Conservation (phyloP, 1,139 yeast species). For the Chernovozyma sophiae-reginae region DNA sequence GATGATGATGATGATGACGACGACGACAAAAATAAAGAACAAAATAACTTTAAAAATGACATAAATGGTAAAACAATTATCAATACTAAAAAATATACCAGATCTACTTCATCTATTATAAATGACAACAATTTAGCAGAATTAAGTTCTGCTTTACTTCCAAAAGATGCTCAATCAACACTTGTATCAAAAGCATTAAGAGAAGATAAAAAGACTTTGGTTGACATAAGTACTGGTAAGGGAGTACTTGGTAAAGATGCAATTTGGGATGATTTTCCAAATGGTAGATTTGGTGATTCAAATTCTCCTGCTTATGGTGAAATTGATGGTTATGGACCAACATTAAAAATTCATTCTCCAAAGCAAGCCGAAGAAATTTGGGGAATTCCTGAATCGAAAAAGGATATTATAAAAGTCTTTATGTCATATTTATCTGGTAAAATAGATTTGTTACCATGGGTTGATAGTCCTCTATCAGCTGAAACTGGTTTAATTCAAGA, state of each 20-base stretch:
- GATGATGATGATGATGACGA: constrained; percentile 21
- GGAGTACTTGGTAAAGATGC: constrained; percentile 89
- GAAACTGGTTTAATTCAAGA: constrained; percentile 94
- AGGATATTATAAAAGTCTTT: constrained; percentile 68
- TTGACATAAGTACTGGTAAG: constrained; percentile 79
- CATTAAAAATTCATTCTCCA: constrained; percentile 67
- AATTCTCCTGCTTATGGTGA: constrained; percentile 97
- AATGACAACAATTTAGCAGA: constrained; percentile 47
- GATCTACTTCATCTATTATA: constrained; percentile 43
- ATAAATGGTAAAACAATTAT: background rate
- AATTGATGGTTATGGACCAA: constrained; percentile 95
- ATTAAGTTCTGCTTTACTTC: constrained; percentile 15
- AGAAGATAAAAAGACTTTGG: constrained; percentile 47
- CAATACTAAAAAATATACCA: constrained; percentile 10
- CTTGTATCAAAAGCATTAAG: constrained; percentile 22
- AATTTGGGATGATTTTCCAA: constrained; percentile 98
- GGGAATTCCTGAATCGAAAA: constrained; percentile 71
- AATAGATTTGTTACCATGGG: constrained; percentile 85
- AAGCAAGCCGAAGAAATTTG: constrained; percentile 68
- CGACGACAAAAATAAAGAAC: constrained; percentile 13
- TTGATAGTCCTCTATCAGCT: constrained; percentile 75
- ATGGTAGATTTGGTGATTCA: constrained; percentile 97
- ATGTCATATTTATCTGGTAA: constrained; percentile 71
- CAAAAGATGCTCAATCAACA: constrained; percentile 16
- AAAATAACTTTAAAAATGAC: too few relatives aligned